These are phyloP conservation scores for Xanthoconium stramineum DNA, from an alignment of 768 basidiomycete genomes.

Conservation along the genomic window DNA sequence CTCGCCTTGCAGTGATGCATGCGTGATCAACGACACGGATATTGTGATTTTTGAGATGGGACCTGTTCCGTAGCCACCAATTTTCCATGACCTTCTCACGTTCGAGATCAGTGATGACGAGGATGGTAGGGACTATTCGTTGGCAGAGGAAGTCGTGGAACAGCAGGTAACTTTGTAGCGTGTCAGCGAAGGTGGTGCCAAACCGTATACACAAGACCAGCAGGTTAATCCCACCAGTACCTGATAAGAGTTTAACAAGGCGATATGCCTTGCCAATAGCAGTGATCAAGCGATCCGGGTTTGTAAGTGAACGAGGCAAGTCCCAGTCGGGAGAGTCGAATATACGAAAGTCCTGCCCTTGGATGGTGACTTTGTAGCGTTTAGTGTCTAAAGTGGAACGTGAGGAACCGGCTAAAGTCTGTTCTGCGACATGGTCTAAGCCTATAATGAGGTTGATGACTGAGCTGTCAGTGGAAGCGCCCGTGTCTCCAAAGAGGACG, in stretches of 20 bases:
- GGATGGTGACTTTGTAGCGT: not conserved
- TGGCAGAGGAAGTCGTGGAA: not conserved
- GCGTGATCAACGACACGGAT: slow-evolving; percentile 26
- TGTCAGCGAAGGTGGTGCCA: too few species aligned
- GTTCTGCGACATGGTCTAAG: not conserved
- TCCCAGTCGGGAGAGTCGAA: not conserved
- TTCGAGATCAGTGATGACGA: not conserved
- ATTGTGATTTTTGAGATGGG: slow-evolving; percentile 14
- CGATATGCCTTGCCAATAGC: not conserved
- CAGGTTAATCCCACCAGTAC: not conserved
- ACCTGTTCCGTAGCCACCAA: slow-evolving; percentile 11
- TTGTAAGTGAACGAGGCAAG: too few species aligned
- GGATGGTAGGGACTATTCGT: slow-evolving; percentile 13
- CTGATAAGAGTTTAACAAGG: not conserved
- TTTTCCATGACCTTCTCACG: not conserved
- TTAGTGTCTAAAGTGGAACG: not conserved
- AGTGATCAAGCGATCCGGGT: too few species aligned
- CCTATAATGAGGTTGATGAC: not conserved
- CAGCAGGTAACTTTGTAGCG: not conserved
- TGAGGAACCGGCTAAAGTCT: not conserved
- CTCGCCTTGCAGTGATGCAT: slow-evolving; percentile 32
- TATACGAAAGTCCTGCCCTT: not conserved
- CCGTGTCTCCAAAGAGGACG: not conserved
- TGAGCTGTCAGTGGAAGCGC: not conserved
- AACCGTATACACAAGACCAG: not conserved